Evolutionary conservation across 2,329 filamentous ascomycete genomes (phyloP).

Genomic region (Paecilomyces sp.): DNA sequence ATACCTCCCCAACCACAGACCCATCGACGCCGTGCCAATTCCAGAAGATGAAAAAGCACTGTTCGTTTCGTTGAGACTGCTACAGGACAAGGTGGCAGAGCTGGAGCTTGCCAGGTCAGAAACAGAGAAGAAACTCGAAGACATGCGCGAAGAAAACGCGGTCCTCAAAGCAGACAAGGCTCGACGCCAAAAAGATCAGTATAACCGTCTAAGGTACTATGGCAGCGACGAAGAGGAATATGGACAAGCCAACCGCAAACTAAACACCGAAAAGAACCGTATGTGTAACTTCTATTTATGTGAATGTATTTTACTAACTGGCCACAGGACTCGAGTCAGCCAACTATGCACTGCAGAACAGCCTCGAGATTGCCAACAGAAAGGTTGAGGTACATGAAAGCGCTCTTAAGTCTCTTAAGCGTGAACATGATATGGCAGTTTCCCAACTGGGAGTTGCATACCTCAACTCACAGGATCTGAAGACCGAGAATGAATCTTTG

Average conservation of each 20-base stretch:
- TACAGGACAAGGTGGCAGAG: conserved; percentile 51
- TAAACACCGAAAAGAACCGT: conserved; percentile 32
- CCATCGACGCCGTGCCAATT: conserved; percentile 48
- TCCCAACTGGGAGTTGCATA: conserved; percentile 51
- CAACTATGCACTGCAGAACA: conserved; percentile 48
- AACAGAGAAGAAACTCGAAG: conserved; percentile 41
- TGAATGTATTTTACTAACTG: conserved; percentile 16
- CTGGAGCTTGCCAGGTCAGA: conserved; percentile 51
- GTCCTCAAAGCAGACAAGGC: conserved; percentile 40
- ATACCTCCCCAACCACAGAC: conserved; percentile 33
- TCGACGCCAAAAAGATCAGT: conserved; percentile 25
- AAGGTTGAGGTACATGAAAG: conserved; percentile 49
- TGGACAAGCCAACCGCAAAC: conserved; percentile 22
- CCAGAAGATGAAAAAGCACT: conserved; percentile 58
- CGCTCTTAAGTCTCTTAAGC: conserved; percentile 46
- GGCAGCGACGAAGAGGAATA: conserved; percentile 40
- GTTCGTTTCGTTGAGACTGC: conserved; percentile 51
- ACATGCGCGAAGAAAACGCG: conserved; percentile 47
- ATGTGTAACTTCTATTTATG: conserved; percentile 14
- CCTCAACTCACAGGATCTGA: conserved; percentile 42
- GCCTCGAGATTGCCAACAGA: conserved; percentile 48
- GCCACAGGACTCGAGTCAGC: conserved; percentile 42
- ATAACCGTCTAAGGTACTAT: conserved; percentile 23
- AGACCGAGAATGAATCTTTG: conserved; percentile 31
- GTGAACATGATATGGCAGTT: conserved; percentile 53